Percentiles rank a stretch among this genome's conserved stretches.
Conservation (phyloP, 1,139 yeast species). For the Cylindricascospora bacillispora region DNA sequence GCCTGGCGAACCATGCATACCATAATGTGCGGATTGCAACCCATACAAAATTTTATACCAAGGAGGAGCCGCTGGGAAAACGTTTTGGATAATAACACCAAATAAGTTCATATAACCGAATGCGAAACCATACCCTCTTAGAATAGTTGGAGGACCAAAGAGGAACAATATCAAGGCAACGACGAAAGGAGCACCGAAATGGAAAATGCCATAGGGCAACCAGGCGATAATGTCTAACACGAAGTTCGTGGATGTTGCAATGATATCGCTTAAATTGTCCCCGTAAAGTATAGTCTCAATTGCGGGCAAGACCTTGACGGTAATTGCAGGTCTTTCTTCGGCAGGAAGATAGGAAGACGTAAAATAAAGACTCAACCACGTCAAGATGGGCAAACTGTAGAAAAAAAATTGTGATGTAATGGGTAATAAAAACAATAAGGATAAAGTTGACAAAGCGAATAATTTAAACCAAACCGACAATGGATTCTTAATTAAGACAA, state of each 20-base stretch:
- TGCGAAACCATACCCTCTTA: constrained; percentile 83
- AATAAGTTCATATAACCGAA: constrained; percentile 92
- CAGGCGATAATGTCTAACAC: constrained; percentile 77
- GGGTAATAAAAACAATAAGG: constrained; percentile 43
- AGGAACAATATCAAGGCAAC: constrained; percentile 69
- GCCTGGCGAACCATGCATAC: constrained; percentile 93
- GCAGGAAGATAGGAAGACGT: constrained; percentile 69
- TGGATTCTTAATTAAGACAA: constrained; percentile 33
- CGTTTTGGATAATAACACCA: constrained; percentile 72
- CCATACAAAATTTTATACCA: constrained; percentile 91
- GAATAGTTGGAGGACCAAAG: constrained; percentile 85
- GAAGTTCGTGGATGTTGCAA: constrained; percentile 61
- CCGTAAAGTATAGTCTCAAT: constrained; percentile 91
- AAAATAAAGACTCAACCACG: constrained; percentile 83
- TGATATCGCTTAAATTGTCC: constrained; percentile 75
- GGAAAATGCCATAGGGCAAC: constrained; percentile 91
- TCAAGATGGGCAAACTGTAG: constrained; percentile 71
- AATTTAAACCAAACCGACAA: constrained; percentile 25
- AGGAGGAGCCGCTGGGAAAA: constrained; percentile 95
- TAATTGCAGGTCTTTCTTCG: constrained; percentile 74
- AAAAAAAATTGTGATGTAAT: constrained; percentile 75
- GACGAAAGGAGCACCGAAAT: constrained; percentile 80
- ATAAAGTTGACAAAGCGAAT: constrained; percentile 17
- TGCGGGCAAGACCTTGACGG: constrained; percentile 85
- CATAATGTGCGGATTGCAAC: constrained; percentile 77